Base-by-base conservation (phyloP, 2,329 filamentous ascomycete genomes). In the Aspergillus fischeri region DNA sequence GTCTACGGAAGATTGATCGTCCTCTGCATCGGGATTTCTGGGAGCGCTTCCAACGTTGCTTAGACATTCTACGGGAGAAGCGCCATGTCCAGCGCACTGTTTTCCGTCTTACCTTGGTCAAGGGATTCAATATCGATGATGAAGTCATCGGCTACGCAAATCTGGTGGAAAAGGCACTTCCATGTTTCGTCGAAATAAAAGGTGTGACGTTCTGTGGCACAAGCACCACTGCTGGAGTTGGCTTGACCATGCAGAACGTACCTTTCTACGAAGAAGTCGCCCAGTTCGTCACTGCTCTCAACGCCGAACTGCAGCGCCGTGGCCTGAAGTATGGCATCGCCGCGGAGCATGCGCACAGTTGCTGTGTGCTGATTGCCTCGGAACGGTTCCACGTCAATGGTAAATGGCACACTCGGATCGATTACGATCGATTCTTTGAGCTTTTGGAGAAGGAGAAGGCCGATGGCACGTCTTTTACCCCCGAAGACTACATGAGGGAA, bases 151-250 rank as follows among this genome's bases (percentile, higher is more conserved):
- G 93, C 4, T 97, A 99, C 69, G 93, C 93, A 0, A 86, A 91
- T 67, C 85, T 97, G 1, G 89, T 97, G 20, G 90, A 92, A 70
- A 86, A 87, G 63, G 92, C 89, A 0, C 80, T 96, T 24, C 93
- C 93, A 0, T 93, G 91, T 73, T 96, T 97, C 70, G 86, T 97
- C 51, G 93, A 97, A 78, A 84, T 97, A 73, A 97, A 97, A 78
- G 93, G 93, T 54, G 93, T 97, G 41, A 97, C 93, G 0, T 97
- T 94, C 78, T 97, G 94, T 75, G 94, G 94, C 44, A 97, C 93
- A 0, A 88, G 88, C 7, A 91, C 91, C 0, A 90, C 90, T 8
- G 87, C 89, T 3, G 88, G 87, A 53, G 92, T 91, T 0, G 93
- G 93, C 0, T 80, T 97, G 49, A 94, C 87, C n/a, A 97, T 97